Evolutionary conservation across 768 basidiomycete species (phyloP).

Genomic region (Suillus placidus): DNA sequence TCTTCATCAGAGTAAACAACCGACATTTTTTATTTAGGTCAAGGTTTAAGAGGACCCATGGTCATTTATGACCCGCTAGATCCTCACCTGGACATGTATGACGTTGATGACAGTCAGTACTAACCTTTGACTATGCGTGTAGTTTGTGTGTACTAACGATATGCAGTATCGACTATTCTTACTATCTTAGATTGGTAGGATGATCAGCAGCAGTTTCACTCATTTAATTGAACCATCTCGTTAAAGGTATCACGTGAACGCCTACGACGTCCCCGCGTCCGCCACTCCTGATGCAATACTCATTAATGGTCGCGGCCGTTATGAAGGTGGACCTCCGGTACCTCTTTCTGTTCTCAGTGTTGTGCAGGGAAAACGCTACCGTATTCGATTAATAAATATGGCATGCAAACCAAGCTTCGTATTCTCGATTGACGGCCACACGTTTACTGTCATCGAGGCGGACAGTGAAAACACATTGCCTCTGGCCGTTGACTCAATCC

Average conservation of each 20-base stretch:
- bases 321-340: slow-evolving; percentile 22
- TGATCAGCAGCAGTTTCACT: not conserved
- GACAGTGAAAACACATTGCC: slow-evolving; percentile 43
- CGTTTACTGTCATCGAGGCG: slow-evolving; percentile 40
- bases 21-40: not conserved
- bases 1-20: not conserved
- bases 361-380: slow-evolving; percentile 36
- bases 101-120: slow-evolving; percentile 35
- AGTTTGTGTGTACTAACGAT: not conserved
- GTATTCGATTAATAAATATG: slow-evolving; percentile 39
- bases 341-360: slow-evolving; percentile 38
- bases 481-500: slow-evolving; percentile 38
- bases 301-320: slow-evolving; percentile 45
- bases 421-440: slow-evolving; percentile 26
- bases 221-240: slow-evolving; percentile 2
- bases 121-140: not conserved
- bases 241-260: slow-evolving; percentile 15
- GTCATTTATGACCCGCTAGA: slow-evolving; percentile 45
- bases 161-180: slow-evolving; percentile 33
- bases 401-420: slow-evolving; percentile 35
- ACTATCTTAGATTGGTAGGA: slow-evolving; percentile 32
- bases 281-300: slow-evolving; percentile 35
- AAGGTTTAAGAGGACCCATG: slow-evolving; percentile 27
- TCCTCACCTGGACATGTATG: slow-evolving; percentile 27
- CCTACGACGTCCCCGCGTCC: not conserved